Percentiles rank a stretch among this genome's conserved stretches.
phyloP scores from a whole-genome alignment of 331 rosid genomes.

The Stylosanthes scabra region DNA sequence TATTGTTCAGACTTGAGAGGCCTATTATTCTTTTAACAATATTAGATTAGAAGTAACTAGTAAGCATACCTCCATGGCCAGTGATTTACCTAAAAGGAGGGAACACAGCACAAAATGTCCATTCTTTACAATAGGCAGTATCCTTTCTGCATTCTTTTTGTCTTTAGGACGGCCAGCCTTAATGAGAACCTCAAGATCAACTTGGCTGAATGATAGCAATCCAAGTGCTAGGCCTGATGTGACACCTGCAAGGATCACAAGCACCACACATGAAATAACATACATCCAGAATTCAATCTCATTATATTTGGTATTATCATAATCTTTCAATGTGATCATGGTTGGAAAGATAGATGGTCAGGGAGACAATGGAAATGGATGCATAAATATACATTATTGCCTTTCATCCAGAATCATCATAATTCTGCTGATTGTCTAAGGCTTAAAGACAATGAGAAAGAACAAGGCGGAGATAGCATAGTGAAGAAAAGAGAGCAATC shows the following conservation, averaged over 20 bases:
- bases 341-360: not conserved
- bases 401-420: no score
- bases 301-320: slow-evolving; percentile 56
- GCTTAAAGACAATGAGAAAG: no score
- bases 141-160: slow-evolving; percentile 74
- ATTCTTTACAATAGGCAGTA: slow-evolving; percentile 76
- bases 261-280: slow-evolving; percentile 43
- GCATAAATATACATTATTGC: no score
- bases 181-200: slow-evolving; percentile 81
- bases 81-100: slow-evolving; percentile 79
- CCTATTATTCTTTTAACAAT: no score
- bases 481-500: no score
- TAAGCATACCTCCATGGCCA: slow-evolving; percentile 71
- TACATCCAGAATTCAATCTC: slow-evolving; percentile 61
- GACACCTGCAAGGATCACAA: slow-evolving; percentile 68
- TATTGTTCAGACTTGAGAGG: no score
- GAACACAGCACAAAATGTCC: slow-evolving; percentile 82
- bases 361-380: not conserved
- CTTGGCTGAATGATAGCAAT: slow-evolving; percentile 66
- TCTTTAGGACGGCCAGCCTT: slow-evolving; percentile 65
- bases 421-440: no score
- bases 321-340: slow-evolving; percentile 42
- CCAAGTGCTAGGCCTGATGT: slow-evolving; percentile 82
- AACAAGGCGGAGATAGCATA: no score
- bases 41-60: no score